Base-by-base conservation (phyloP, 2,329 filamentous ascomycete species). In the Diplodia seriata region DNA sequence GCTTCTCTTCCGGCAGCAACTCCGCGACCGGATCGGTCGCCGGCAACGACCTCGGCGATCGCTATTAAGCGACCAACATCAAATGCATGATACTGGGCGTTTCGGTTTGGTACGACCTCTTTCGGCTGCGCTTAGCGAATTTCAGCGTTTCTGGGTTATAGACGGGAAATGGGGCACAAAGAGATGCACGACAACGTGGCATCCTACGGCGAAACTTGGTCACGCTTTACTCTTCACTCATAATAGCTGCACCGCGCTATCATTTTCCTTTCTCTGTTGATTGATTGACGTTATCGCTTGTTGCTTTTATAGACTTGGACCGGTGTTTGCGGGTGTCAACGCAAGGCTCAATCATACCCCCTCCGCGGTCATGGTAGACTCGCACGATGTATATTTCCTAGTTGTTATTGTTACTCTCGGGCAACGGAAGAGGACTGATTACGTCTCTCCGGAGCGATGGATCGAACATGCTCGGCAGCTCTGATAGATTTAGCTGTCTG, bases 1-100 rank as follows among this genome's bases (percentile, higher is more conserved):
- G 88, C 70, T 89, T 89, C 76, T 85, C 86, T 59, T 94, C 91
- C 70, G 91, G 91, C 66, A 89, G 89, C 72, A 94, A 91, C 68
- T 95, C 92, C 54, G 87, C 91, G 51, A 88, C 86, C 55, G 92
- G 90, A 75, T 97, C 92, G 72, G 83, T 95, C 69, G 89, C 91
- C 29, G 92, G 92, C 62, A 79, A 80, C 70, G 78, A 80, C 66
- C 74, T 80, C 50, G 70, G 72, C 64, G 77, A 80, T 55, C 78
- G 78, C 67, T 76, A 72, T 63, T 80, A 69, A 62, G 49, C 40
- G 49, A 53, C 26, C 53, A 54, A 63, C 23, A 51, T 56, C 55
- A 40, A 47, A 51, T 68, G 66, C 57, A 68, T 63, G 66, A 56
- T 40, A 62, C 23, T 49, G 29, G 66, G 66, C 51, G 66, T 68